Percentiles rank a stretch among this genome's conserved stretches.
Evolutionary conservation across 2,329 filamentous ascomycete species (phyloP).

Genomic region (Pseudogymnoascus sp.): DNA sequence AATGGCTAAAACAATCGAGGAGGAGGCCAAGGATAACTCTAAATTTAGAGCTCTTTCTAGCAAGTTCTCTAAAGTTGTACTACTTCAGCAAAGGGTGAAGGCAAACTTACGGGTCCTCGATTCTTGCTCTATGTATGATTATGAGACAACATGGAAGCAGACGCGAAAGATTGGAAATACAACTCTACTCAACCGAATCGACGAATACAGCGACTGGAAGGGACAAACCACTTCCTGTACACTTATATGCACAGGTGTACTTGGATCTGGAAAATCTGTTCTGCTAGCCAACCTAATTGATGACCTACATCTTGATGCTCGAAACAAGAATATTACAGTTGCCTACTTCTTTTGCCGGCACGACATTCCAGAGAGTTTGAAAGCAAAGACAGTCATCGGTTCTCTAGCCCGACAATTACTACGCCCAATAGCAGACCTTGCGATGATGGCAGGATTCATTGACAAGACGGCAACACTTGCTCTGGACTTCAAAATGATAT

Average conservation of each 20-base stretch:
- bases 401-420: constrained; percentile 32
- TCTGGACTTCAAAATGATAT: constrained; percentile 18
- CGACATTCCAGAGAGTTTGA: constrained; percentile 26
- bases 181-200: constrained; percentile 18
- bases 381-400: constrained; percentile 26
- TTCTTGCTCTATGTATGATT: constrained; percentile 34
- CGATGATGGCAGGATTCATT: background rate
- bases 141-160: constrained; percentile 35
- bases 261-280: constrained; percentile 39
- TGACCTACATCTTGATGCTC: constrained; percentile 26
- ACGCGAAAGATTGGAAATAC: constrained; percentile 33
- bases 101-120: constrained; percentile 28
- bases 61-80: constrained; percentile 16
- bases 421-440: constrained; percentile 20
- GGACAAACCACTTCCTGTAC: constrained; percentile 21
- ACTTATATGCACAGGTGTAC: constrained; percentile 32
- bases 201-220: constrained; percentile 27
- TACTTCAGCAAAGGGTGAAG: constrained; percentile 15
- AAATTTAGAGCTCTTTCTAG: constrained; percentile 20
- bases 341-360: constrained; percentile 31
- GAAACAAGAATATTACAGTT: constrained; percentile 14
- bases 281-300: constrained; percentile 37
- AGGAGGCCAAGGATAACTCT: constrained; percentile 21
- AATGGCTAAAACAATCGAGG: constrained; percentile 21
- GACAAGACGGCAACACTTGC: background rate